Evolutionary conservation across 2,329 filamentous ascomycete genomes (phyloP).

Genomic region (Colletotrichum lupini): DNA sequence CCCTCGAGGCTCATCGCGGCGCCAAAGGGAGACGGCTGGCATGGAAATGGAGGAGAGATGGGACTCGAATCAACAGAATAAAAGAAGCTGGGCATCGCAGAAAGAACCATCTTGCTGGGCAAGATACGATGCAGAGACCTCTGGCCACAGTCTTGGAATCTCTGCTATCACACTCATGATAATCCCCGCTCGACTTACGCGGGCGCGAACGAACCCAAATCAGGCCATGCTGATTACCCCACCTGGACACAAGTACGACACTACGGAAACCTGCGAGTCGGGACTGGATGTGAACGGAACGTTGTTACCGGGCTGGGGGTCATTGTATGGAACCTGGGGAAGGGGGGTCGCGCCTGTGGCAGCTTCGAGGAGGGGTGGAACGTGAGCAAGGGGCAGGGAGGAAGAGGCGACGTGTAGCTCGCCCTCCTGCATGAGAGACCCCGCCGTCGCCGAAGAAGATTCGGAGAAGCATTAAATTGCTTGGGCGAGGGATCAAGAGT

Average conservation of each 20-base stretch:
- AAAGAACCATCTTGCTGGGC: constrained; percentile 45
- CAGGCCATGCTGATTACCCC: constrained; percentile 35
- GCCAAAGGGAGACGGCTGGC: constrained; percentile 23
- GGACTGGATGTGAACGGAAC: constrained; percentile 26
- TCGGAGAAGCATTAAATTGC: constrained; percentile 18
- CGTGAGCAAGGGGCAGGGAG: background rate
- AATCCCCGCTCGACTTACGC: background rate
- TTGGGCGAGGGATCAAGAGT: constrained; percentile 11
- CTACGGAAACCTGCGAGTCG: constrained; percentile 32
- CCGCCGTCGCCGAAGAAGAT: background rate
- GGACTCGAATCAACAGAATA: constrained; percentile 40
- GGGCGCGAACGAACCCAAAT: constrained; percentile 25
- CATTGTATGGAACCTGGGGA: constrained; percentile 26
- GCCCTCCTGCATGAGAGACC: constrained; percentile 27
- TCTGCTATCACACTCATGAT: constrained; percentile 18
- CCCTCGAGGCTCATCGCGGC: constrained; percentile 8
- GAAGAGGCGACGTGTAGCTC: constrained; percentile 26
- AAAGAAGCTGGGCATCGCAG: constrained; percentile 44
- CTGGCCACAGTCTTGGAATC: constrained; percentile 23
- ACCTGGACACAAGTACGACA: constrained; percentile 26
- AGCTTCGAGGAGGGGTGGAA: background rate
- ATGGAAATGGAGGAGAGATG: constrained; percentile 44
- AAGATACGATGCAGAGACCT: constrained; percentile 41
- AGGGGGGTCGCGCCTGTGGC: constrained; percentile 21
- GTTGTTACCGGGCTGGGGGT: constrained; percentile 26